Base-by-base conservation (phyloP, 1,284 basidiomycete species). In the Apiotrichum siamense region DNA sequence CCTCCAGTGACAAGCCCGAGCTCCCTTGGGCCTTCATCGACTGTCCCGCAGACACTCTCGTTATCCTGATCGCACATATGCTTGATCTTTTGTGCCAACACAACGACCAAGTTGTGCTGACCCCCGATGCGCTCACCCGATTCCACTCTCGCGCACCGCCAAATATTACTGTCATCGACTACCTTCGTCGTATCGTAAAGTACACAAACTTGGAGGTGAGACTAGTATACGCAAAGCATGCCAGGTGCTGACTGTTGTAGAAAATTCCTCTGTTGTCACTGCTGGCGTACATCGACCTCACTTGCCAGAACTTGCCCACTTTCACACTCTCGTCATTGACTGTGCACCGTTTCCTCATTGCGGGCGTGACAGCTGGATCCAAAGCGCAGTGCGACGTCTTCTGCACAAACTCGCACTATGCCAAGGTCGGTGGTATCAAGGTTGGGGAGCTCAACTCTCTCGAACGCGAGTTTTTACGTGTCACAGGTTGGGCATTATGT, bases 311-410 rank as follows among this genome's bases (percentile, higher is more conserved):
- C 59, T 81, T 84, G 61, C 86, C 89, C 32, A 78, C 82, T 43
- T 94, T 94, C 76, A 93, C 88, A 33, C 81, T 97, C 60, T 88
- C 88, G 37, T 94, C 89, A 29, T 81, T 94, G 66, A 97, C 93
- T 27, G 91, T 91, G 64, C 93, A 96, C 76, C 88, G 91, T 49
- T 96, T 96, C 76, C 80, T 93, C 67, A 94, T 94, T 75, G 81
- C 91, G 45, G 82, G 89, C 60, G 84, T 93, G 67, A 83, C 86
- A 35, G 85, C 92, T 49, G 84, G 88, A 50, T 86, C 83, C 74
- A 96, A 97, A 75, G 88, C 88, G 1, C 82, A 94, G 47, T 93
- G 87, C 73, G 92, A 97, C 75, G 82, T 84, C 18, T 96, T 96
- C 72, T 92, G 88, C 76, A 88, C 88, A 40, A 96, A 96, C 72